Conservation (phyloP, 2,329 filamentous ascomycete species). For the Fusarium pseudoanthophilum region DNA sequence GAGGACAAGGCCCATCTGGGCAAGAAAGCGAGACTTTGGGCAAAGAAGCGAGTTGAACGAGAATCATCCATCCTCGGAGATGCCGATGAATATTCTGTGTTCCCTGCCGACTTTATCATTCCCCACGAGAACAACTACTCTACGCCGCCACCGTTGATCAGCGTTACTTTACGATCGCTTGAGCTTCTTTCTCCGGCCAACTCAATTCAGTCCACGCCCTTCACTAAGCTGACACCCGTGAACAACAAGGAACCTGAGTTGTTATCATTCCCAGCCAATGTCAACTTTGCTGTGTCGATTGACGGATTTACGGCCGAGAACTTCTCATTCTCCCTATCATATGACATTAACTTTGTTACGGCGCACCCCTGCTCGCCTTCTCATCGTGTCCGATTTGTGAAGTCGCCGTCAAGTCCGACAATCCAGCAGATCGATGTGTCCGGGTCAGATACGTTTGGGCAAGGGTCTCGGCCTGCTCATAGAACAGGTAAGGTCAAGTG, state of each 20-base stretch:
- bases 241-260: conserved; percentile 46
- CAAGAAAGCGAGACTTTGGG: conserved; percentile 69
- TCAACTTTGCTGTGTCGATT: conserved; percentile 51
- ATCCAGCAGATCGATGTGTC: conserved; percentile 67
- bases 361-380: conserved; percentile 72
- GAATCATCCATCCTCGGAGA: conserved; percentile 71
- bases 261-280: conserved; percentile 49
- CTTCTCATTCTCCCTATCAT: conserved; percentile 59
- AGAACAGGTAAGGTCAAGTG: conserved; percentile 55
- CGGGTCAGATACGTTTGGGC: conserved; percentile 56
- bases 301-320: conserved; percentile 55
- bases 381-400: conserved; percentile 66
- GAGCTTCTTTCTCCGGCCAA: conserved; percentile 59
- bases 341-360: conserved; percentile 73
- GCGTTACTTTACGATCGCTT: conserved; percentile 62
- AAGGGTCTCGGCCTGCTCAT: conserved; percentile 58
- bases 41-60: conserved; percentile 67
- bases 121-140: conserved; percentile 66
- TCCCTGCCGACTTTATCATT: conserved; percentile 71
- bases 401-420: conserved; percentile 68
- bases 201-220: conserved; percentile 58
- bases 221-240: conserved; percentile 46
- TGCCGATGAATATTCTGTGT: conserved; percentile 62
- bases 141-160: conserved; percentile 59
- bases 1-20: conserved; percentile 62